A percentile compares a stretch with the other conserved stretches of the same genome.
phyloP scores from a whole-genome alignment of 306 rosid genomes.

The Lablab purpureus region DNA sequence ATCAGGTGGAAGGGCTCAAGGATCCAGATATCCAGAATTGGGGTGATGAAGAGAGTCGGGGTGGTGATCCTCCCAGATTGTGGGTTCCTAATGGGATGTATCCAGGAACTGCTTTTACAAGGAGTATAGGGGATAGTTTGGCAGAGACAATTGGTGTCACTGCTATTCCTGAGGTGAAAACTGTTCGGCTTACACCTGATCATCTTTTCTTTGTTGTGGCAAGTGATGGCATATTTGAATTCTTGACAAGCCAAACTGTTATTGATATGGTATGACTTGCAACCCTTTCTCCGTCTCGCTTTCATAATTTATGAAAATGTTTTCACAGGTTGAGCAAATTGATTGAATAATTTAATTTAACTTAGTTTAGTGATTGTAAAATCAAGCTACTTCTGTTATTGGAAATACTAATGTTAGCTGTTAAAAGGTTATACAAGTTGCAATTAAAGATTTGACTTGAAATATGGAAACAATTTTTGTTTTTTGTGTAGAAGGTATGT shows the following conservation, averaged over 20 bases:
- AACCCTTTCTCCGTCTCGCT: neutral
- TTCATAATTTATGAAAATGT: neutral
- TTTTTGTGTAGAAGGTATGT: conserved; percentile 1
- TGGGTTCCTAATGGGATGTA: conserved; percentile 79
- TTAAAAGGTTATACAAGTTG: neutral
- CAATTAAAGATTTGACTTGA: conserved; percentile 30
- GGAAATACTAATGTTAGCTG: conserved; percentile 3
- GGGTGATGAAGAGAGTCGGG: conserved; percentile 89
- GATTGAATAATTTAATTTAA: neutral
- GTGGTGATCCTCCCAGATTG: conserved; percentile 84
- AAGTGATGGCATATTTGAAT: conserved; percentile 95
- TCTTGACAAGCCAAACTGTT: conserved; percentile 85
- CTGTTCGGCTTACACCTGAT: conserved; percentile 65
- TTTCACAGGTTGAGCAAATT: neutral
- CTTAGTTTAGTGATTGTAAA: neutral
- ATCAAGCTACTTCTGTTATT: neutral
- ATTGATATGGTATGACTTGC: conserved; percentile 73
- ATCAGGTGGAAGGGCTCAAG: conserved; percentile 90
- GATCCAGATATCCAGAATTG: conserved; percentile 80
- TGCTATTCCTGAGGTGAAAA: conserved; percentile 74
- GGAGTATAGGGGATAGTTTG: conserved; percentile 87
- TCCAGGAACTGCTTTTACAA: conserved; percentile 93
- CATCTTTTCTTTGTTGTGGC: conserved; percentile 87
- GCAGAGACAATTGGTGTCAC: conserved; percentile 88
- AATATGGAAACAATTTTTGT: conserved; percentile 3